Evolutionary conservation across 176 grass and related monocot genomes (phyloP).

Genomic region (Lolium rigidum): DNA sequence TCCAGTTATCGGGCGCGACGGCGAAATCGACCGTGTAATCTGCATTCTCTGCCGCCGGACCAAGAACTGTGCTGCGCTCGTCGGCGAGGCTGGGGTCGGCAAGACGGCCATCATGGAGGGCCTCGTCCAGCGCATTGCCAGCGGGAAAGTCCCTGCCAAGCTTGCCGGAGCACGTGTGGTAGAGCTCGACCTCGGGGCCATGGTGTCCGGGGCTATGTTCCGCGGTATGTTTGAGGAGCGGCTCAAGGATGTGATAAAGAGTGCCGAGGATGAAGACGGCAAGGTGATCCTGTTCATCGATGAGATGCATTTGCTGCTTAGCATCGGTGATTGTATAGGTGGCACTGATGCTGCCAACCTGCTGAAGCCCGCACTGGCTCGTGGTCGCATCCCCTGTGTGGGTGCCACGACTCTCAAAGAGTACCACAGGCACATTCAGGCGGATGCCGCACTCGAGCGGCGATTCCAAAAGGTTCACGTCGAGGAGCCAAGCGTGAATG

Average conservation of each 20-base stretch:
- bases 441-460: background rate
- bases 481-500: background rate
- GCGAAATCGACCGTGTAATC: background rate
- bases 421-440: background rate
- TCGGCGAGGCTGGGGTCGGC: background rate
- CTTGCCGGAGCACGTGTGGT: background rate
- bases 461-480: background rate
- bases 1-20: background rate
- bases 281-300: conserved; percentile 16
- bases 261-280: background rate
- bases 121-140: background rate
- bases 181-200: background rate
- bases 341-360: background rate
- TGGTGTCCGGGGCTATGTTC: background rate
- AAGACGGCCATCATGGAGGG: background rate
- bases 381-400: background rate
- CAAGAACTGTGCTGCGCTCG: background rate
- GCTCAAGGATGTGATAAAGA: background rate
- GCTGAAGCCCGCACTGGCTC: background rate
- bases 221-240: background rate
- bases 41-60: background rate
- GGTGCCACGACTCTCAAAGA: background rate
- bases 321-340: background rate
- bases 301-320: background rate
- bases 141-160: background rate